Evolutionary conservation across 2,329 filamentous ascomycete genomes (phyloP).

Genomic region (Colletotrichum viniferum): DNA sequence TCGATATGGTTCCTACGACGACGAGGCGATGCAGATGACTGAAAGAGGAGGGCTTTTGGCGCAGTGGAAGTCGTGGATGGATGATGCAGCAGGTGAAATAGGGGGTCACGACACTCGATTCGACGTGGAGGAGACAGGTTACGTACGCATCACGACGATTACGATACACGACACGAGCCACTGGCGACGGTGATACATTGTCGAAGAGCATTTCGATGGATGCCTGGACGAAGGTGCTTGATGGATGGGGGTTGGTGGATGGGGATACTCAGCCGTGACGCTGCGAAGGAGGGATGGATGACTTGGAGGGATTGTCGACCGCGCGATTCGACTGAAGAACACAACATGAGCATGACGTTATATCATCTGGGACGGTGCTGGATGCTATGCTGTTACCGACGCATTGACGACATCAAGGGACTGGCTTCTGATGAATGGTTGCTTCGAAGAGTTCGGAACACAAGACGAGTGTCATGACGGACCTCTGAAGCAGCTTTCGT

Average conservation of each 20-base stretch:
- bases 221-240: neutral
- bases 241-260: neutral
- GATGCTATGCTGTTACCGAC: no score
- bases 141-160: neutral
- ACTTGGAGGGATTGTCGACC: neutral
- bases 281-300: neutral
- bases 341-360: neutral
- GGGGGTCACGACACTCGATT: neutral
- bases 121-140: neutral
- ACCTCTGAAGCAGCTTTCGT: no score
- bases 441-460: no score
- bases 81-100: neutral
- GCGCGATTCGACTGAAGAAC: neutral
- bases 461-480: no score
- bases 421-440: no score
- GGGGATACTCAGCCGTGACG: neutral
- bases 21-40: neutral
- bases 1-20: neutral
- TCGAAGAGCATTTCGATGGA: rapidly evolving
- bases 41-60: neutral
- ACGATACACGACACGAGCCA: neutral
- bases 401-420: no score
- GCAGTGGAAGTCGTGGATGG: neutral
- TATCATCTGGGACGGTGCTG: no score
- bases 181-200: neutral